Evolutionary conservation across 2,329 filamentous ascomycete genomes (phyloP), one percentile per base, ranked within the genome.

Genomic region (Aureobasidium sp.): DNA sequence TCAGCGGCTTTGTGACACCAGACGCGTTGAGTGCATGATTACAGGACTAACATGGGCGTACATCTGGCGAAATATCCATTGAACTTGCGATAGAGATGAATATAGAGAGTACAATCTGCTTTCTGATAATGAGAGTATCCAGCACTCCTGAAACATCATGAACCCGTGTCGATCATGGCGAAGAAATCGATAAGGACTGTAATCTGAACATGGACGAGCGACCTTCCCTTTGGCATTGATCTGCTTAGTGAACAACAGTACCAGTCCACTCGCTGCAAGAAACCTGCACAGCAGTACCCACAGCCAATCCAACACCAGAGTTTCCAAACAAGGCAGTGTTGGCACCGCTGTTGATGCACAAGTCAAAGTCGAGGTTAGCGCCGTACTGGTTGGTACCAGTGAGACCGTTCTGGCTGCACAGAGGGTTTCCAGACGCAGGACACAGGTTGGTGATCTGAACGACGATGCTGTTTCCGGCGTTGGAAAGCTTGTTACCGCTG

Each of bases 391-490:
- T 76, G 4, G 71, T 71, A 3, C 68, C 69, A 3, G 59, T 58
- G 1, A 74, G 65, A 3, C 67, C 68, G 14, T 65, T 67, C 67
- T 75, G 72, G 7, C 71, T 48, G 64, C 75, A 77, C 13, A 76
- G 66, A 16, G 72, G 68, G 59, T 77, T 77, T 2, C 73, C 73
- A 1, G 65, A 27, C 0, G 69, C 70, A 14, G 75, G 75, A 60
- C 75, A 77, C 3, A 77, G 67, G 64, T 77, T 77, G 62, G 74
- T 75, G 58, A 77, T 68, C 64, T 73, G 70, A 34, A 77, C 72
- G 8, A 75, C 73, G 61, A 76, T 71, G 63, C 64, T 69, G 58
- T 69, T 74, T 49, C 71, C 70, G 4, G 68, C 66, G 61, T 69
- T 71, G 57, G 64, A 65, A 34, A 71, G 61, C 21, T 42, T 49